These are phyloP conservation scores for Kodamaea kakaduensis DNA, from an alignment of 805 yeast species.

Conservation along the genomic window DNA sequence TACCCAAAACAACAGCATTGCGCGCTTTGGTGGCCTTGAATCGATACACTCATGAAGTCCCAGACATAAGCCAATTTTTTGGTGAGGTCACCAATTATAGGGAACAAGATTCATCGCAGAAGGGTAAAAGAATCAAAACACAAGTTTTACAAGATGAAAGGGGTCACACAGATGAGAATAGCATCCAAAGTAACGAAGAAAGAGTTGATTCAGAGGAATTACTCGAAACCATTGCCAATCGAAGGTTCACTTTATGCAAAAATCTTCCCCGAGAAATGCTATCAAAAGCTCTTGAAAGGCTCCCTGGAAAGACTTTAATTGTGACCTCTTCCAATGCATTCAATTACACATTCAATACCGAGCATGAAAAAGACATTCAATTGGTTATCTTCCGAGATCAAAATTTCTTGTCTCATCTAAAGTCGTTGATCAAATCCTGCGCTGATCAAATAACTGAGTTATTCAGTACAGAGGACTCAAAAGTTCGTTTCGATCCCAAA, in stretches of 20 bases:
- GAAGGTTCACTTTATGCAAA: too few species aligned
- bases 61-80: too few species aligned
- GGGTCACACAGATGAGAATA: too few species aligned
- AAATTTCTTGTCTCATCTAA: conserved; percentile 5
- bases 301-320: conserved; percentile 13
- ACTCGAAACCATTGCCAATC: too few species aligned
- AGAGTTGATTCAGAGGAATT: too few species aligned
- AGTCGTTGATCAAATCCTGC: not conserved
- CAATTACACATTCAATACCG: conserved; percentile 3
- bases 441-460: conserved; percentile 25
- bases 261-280: not conserved
- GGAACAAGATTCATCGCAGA: too few species aligned
- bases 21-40: not conserved
- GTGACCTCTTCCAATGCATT: conserved; percentile 13
- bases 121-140: too few species aligned
- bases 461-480: conserved; percentile 25
- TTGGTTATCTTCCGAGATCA: conserved; percentile 8
- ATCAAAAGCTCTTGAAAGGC: not conserved
- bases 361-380: not conserved
- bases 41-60: too few species aligned
- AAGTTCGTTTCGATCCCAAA: conserved; percentile 12
- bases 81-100: too few species aligned
- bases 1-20: not conserved
- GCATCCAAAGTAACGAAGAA: too few species aligned
- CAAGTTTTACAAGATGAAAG: too few species aligned